These are phyloP conservation scores for Fragilaria crotonensis DNA, from an alignment of 108 stramenopile species.

Conservation along the genomic window DNA sequence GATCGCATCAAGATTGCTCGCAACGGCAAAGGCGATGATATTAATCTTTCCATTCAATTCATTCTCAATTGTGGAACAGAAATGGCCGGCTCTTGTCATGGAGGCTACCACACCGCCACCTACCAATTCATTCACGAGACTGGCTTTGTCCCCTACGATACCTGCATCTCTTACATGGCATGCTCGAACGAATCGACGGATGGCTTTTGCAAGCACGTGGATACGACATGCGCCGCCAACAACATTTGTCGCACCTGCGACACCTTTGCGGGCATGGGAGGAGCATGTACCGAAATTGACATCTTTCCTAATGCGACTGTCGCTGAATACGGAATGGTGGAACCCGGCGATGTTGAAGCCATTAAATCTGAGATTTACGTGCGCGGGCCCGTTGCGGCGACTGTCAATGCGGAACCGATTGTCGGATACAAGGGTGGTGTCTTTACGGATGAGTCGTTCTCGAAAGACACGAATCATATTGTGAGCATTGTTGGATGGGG, in stretches of 20 bases:
- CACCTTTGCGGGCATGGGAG: slow-evolving; percentile 74
- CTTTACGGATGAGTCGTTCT: slow-evolving; percentile 42
- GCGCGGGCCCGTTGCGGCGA: slow-evolving; percentile 84
- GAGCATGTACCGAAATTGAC: slow-evolving; percentile 71
- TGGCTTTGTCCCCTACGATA: slow-evolving; percentile 54
- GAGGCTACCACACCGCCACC: slow-evolving; percentile 49
- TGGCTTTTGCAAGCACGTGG: slow-evolving; percentile 77
- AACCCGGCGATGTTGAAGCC: slow-evolving; percentile 39
- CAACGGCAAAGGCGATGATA: slow-evolving; percentile 32
- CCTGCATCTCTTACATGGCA: slow-evolving; percentile 79
- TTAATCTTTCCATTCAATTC: slow-evolving; percentile 73
- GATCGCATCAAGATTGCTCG: slow-evolving; percentile 93
- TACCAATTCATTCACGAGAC: slow-evolving; percentile 66
- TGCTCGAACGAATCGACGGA: slow-evolving; percentile 47
- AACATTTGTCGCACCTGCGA: slow-evolving; percentile 84
- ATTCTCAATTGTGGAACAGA: slow-evolving; percentile 82
- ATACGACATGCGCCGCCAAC: slow-evolving; percentile 55
- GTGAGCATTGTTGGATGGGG: slow-evolving; percentile 92
- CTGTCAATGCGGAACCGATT: slow-evolving; percentile 74
- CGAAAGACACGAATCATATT: slow-evolving; percentile 70
- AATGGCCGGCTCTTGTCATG: slow-evolving; percentile 82
- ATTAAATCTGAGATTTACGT: slow-evolving; percentile 80
- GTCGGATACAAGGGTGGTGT: slow-evolving; percentile 75
- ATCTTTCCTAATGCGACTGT: slow-evolving; percentile 88
- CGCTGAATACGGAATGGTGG: slow-evolving; percentile 81